Percentiles rank a stretch among this genome's conserved stretches.
Conservation (phyloP, 805 yeast species). For the Jamesozyma spencerorum region DNA sequence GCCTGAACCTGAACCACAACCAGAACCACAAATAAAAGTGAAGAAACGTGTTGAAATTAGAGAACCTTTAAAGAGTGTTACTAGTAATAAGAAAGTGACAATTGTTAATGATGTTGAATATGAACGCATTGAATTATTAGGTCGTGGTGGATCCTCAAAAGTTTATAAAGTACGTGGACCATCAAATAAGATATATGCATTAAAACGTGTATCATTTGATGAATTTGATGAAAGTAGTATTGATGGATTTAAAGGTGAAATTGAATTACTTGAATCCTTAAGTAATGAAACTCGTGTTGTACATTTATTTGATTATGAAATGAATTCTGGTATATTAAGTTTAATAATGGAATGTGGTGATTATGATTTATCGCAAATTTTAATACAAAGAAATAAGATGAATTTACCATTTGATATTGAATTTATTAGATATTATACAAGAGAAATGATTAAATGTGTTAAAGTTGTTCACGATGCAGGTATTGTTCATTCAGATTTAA, state of each 20-base stretch:
- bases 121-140: slow-evolving; percentile 68
- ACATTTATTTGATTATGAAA: slow-evolving; percentile 61
- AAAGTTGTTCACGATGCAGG: slow-evolving; percentile 80
- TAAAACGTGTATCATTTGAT: slow-evolving; percentile 73
- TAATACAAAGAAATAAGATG: slow-evolving; percentile 43
- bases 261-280: slow-evolving; percentile 57
- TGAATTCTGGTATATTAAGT: slow-evolving; percentile 52
- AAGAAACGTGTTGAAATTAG: slow-evolving; percentile 11
- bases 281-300: slow-evolving; percentile 65
- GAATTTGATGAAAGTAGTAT: slow-evolving; percentile 70
- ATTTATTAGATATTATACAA: slow-evolving; percentile 71
- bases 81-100: slow-evolving; percentile 14
- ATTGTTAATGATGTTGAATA: slow-evolving; percentile 53
- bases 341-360: slow-evolving; percentile 95
- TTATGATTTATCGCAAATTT: slow-evolving; percentile 74
- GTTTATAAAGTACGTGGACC: slow-evolving; percentile 65
- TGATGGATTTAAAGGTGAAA: slow-evolving; percentile 81
- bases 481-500: slow-evolving; percentile 74
- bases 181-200: slow-evolving; percentile 59
- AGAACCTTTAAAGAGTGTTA: slow-evolving; percentile 10
- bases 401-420: slow-evolving; percentile 50
- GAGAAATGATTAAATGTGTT: slow-evolving; percentile 74
- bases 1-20: background rate
- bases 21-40: too few species aligned
- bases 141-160: slow-evolving; percentile 88